Evolutionary conservation across 345 rosid species (phyloP).

Genomic region (Salix purpurea): DNA sequence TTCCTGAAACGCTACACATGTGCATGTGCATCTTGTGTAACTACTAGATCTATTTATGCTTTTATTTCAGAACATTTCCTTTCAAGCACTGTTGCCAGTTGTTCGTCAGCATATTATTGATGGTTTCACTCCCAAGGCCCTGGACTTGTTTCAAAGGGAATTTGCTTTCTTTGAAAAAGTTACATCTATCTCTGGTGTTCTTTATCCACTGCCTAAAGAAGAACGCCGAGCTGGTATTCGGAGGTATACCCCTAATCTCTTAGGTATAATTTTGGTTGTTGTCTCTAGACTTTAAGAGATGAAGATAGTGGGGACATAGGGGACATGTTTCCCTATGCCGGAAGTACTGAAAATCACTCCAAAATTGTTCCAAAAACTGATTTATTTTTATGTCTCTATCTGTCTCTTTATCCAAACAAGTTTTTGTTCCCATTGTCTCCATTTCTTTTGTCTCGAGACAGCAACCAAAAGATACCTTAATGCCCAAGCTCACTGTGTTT

Average conservation of each 20-base stretch:
- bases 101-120: slow-evolving; percentile 84
- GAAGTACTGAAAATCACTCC: too few relatives aligned
- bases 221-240: slow-evolving; percentile 96
- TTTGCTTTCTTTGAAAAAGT: slow-evolving; percentile 93
- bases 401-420: too few relatives aligned
- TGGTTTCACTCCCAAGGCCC: slow-evolving; percentile 77
- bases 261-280: too few relatives aligned
- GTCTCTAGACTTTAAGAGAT: too few relatives aligned
- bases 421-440: too few relatives aligned
- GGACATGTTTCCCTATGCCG: too few relatives aligned
- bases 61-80: slow-evolving; percentile 62
- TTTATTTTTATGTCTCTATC: too few relatives aligned
- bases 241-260: slow-evolving; percentile 40
- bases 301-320: too few relatives aligned
- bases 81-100: slow-evolving; percentile 70
- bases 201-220: slow-evolving; percentile 79
- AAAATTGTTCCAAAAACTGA: too few relatives aligned
- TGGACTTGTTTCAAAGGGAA: slow-evolving; percentile 74
- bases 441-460: too few relatives aligned
- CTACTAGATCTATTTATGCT: slow-evolving; percentile 9
- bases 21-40: background rate
- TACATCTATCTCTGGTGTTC: slow-evolving; percentile 84
- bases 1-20: background rate
- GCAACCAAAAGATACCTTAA: background rate
- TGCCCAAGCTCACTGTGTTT: background rate